Evolutionary conservation across 2,329 filamentous ascomycete species (phyloP).

Genomic region (Xylaria digitata): DNA sequence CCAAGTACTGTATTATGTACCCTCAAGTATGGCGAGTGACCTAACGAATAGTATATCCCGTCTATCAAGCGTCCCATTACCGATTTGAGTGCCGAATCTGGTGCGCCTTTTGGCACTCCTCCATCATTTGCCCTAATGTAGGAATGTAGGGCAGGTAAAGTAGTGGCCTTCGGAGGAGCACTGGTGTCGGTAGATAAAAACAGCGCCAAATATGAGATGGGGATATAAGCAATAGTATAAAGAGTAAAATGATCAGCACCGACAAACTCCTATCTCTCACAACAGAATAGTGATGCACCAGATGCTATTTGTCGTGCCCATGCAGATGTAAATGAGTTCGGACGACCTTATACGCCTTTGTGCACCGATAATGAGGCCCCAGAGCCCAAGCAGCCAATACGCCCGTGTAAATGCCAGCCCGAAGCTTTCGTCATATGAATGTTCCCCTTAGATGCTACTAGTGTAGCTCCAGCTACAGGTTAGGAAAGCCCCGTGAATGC

Average conservation of each 20-base stretch:
- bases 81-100: background rate
- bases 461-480: slow-evolving; percentile 3
- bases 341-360: slow-evolving; percentile 21
- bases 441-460: background rate
- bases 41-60: background rate
- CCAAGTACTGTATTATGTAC: slow-evolving; percentile 4
- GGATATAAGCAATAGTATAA: slow-evolving; percentile 14
- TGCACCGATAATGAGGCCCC: slow-evolving; percentile 5
- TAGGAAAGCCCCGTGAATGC: background rate
- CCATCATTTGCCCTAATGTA: background rate
- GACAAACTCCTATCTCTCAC: slow-evolving; percentile 13
- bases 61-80: slow-evolving; percentile 6
- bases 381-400: slow-evolving; percentile 17
- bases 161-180: background rate
- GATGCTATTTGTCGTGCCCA: slow-evolving; percentile 1
- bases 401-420: slow-evolving; percentile 23
- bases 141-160: background rate
- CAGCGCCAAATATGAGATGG: background rate
- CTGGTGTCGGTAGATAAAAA: background rate
- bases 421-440: slow-evolving; percentile 4
- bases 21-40: slow-evolving; percentile 1
- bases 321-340: slow-evolving; percentile 24
- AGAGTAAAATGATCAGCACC: slow-evolving; percentile 1
- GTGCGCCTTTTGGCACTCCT: background rate
- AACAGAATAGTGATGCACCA: slow-evolving; percentile 5